Percentiles rank a stretch among this genome's conserved stretches.
These are phyloP conservation scores for Arabis alpina DNA, from an alignment of 345 rosid species.

Conservation along the genomic window DNA sequence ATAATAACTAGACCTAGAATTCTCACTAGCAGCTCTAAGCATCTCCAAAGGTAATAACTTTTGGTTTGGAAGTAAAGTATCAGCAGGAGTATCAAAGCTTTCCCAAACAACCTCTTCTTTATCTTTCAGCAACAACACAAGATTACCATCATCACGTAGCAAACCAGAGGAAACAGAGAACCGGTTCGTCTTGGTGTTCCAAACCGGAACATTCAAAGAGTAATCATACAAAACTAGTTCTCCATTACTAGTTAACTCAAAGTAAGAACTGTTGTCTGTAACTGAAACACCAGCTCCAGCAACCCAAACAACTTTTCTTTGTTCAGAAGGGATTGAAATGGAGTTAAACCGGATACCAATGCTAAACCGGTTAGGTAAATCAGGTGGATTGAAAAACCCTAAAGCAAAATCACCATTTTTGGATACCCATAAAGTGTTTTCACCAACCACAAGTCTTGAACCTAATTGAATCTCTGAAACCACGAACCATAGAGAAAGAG, in stretches of 20 bases:
- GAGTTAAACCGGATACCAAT: conserved; percentile 78
- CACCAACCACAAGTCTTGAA: conserved; percentile 59
- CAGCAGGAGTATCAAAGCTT: conserved; percentile 72
- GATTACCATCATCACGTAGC: conserved; percentile 72
- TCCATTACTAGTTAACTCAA: conserved; percentile 63
- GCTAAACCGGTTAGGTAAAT: conserved; percentile 63
- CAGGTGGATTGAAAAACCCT: conserved; percentile 61
- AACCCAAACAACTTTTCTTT: conserved; percentile 69
- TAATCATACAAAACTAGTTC: conserved; percentile 73
- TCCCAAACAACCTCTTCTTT: conserved; percentile 62
- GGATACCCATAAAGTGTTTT: conserved; percentile 66
- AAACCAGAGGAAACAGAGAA: conserved; percentile 60
- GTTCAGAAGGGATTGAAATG: conserved; percentile 52
- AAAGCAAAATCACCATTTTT: conserved; percentile 67
- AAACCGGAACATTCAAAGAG: conserved; percentile 44
- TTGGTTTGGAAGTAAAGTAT: conserved; percentile 82
- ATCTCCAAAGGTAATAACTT: conserved; percentile 44
- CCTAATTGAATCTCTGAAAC: conserved; percentile 65
- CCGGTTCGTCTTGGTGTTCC: conserved; percentile 66
- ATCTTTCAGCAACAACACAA: conserved; percentile 57
- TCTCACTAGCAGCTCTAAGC: conserved; percentile 68
- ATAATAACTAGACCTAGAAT: conserved; percentile 70
- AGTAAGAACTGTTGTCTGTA: conserved; percentile 60
- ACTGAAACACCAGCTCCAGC: conserved; percentile 69
- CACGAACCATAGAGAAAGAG: conserved; percentile 48